Evolutionary conservation across 345 rosid species (phyloP), one percentile per base, ranked within the genome.

Genomic region (Nasturtium officinale): DNA sequence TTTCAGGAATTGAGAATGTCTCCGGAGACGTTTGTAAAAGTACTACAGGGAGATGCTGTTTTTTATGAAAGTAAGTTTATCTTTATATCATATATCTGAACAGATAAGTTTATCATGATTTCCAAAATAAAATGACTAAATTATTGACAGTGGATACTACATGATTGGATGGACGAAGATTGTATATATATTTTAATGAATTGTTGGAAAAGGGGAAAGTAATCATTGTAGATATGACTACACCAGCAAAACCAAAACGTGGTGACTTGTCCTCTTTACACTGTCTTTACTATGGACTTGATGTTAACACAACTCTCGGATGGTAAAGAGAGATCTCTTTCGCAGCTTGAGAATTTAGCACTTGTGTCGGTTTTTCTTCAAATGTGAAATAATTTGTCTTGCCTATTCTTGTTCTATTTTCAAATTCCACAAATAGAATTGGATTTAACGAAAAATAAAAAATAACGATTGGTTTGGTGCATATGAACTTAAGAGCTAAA

Each of bases 11-110:
- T 17, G 79, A 92, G 75, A 92, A 88, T 55, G 85, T 88, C 25
- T 85, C 92, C 9, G 95, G 98, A 6, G 92, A 92, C 70, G 96
- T 90, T 92, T 67, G 76, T 61, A 0, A 79, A 88, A 30, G 77
- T 85, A 61, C 96, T 94, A 5, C 81, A 82, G 47, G 96, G 83
- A 42, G 94, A 90, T 58, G 88, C 92, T 18, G 69, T n/a, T 88
- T 37, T 88, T 90, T 81, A 86, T 90, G 89, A 90, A 92, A 87
- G 95, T 92, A 57, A 56, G 72, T 47, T 65, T 23, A 20, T 37
- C 1, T 25, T 9, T 26, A 57, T 68, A 48, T 60, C 2, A 20
- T n/a, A 21, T 9, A 3, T n/a, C n/a, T n/a, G n/a, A n/a, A n/a
- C n/a, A 12, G 4, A 55, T 17, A 43, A 0, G 5, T 6, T 68